Evolutionary conservation across 768 basidiomycete genomes (phyloP).

Genomic region (Boletus bicolor): DNA sequence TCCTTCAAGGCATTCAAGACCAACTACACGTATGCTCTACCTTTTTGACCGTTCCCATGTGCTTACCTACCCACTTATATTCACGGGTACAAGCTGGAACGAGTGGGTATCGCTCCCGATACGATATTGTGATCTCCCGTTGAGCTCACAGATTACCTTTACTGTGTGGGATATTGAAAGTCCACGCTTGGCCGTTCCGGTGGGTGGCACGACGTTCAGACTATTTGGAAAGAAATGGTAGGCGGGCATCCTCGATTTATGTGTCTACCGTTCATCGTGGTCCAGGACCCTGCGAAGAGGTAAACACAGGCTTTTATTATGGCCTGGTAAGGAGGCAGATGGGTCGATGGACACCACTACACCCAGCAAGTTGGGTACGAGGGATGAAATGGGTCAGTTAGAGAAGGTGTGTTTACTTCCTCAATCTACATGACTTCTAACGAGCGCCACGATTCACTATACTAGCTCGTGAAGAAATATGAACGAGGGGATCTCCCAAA

Average conservation of each 20-base stretch:
- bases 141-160: constrained; percentile 84
- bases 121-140: constrained; percentile 88
- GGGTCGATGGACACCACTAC: constrained; percentile 78
- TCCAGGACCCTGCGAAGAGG: constrained; percentile 83
- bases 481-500: constrained; percentile 91
- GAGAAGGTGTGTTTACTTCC: constrained; percentile 62
- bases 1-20: constrained; percentile 91
- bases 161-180: constrained; percentile 96
- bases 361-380: constrained; percentile 75
- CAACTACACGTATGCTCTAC: constrained; percentile 58
- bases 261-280: neutral
- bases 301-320: constrained; percentile 84
- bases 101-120: constrained; percentile 93
- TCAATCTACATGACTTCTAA: neutral
- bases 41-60: neutral
- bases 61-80: neutral
- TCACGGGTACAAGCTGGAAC: constrained; percentile 73
- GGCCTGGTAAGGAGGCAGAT: constrained; percentile 84
- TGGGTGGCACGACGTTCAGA: constrained; percentile 88
- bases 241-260: constrained; percentile 14
- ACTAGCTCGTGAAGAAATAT: constrained; percentile 88
- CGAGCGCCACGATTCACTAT: neutral
- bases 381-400: constrained; percentile 93
- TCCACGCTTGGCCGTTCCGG: constrained; percentile 71
- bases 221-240: constrained; percentile 94